Conservation (phyloP, 139 green algal genomes). For the Trebouxia sp. region DNA sequence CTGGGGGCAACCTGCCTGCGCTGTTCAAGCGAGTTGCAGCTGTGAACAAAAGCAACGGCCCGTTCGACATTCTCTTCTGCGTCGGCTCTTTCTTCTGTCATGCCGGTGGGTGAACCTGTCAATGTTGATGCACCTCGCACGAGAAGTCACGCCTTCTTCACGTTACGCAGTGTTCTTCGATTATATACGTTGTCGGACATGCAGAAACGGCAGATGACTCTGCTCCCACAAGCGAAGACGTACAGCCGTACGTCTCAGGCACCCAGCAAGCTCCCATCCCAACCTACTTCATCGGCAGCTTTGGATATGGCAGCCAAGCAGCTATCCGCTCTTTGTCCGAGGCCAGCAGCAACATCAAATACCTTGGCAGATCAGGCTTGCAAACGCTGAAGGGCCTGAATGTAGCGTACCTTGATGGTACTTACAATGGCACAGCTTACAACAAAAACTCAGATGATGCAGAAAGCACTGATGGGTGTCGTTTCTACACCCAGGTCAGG, state of each 20-base stretch:
- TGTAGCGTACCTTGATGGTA: conserved; percentile 85
- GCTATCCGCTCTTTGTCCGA: conserved; percentile 42
- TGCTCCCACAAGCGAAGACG: conserved; percentile 36
- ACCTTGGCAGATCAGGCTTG: conserved; percentile 70
- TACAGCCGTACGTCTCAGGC: conserved; percentile 56
- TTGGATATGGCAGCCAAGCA: conserved; percentile 43
- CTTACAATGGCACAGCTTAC: conserved; percentile 54
- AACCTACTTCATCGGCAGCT: conserved; percentile 78
- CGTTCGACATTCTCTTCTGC: conserved; percentile 69
- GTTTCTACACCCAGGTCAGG: conserved; percentile 56
- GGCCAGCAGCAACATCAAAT: conserved; percentile 52
- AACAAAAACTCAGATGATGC: conserved; percentile 2
- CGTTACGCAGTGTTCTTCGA: background rate
- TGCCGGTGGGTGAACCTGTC: conserved; percentile 32
- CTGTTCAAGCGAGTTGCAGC: conserved; percentile 61
- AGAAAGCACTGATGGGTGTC: conserved; percentile 28
- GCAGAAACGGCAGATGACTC: conserved; percentile 18
- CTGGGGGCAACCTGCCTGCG: conserved; percentile 46
- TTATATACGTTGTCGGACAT: background rate
- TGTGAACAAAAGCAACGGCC: conserved; percentile 63
- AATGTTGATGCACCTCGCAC: background rate
- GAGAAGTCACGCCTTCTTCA: background rate
- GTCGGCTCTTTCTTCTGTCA: conserved; percentile 60
- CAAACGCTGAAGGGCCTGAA: conserved; percentile 60
- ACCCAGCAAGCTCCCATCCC: conserved; percentile 54